These are phyloP conservation scores for Chloris gayana DNA, from an alignment of 176 grass and related monocot genomes.

Conservation along the genomic window DNA sequence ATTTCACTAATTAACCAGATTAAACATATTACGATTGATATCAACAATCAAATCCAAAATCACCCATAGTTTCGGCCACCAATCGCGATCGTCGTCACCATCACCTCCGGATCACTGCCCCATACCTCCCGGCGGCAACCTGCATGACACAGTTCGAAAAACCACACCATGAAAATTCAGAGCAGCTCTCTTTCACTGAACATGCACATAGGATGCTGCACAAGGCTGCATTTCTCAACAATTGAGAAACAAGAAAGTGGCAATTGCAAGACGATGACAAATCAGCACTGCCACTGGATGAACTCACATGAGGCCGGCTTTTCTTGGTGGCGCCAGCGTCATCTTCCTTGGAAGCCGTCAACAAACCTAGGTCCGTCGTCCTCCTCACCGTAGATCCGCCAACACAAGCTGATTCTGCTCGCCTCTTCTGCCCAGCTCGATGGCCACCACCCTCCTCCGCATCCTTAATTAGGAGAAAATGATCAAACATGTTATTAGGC, in stretches of 20 bases:
- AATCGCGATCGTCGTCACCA: not conserved
- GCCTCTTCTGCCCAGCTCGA: conserved; percentile 56
- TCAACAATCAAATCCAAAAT: not conserved
- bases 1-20: no score
- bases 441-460: conserved; percentile 31
- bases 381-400: conserved; percentile 47
- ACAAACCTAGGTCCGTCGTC: conserved; percentile 62
- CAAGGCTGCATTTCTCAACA: not conserved
- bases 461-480: conserved; percentile 45
- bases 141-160: conserved; percentile 22
- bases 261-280: not conserved
- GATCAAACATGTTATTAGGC: not conserved
- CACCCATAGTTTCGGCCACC: not conserved
- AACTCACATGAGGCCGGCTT: conserved; percentile 57
- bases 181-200: not conserved
- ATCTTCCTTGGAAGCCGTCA: conserved; percentile 35
- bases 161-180: conserved; percentile 2
- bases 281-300: not conserved
- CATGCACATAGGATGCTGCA: not conserved
- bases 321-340: conserved; percentile 47
- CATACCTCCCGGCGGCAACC: conserved; percentile 72
- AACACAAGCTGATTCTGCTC: conserved; percentile 12
- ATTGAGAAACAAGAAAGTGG: not conserved
- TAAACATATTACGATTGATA: no score
- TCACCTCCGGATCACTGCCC: conserved; percentile 57